phyloP scores from a whole-genome alignment of 768 basidiomycete species.

The Punctularia strigosozonata region DNA sequence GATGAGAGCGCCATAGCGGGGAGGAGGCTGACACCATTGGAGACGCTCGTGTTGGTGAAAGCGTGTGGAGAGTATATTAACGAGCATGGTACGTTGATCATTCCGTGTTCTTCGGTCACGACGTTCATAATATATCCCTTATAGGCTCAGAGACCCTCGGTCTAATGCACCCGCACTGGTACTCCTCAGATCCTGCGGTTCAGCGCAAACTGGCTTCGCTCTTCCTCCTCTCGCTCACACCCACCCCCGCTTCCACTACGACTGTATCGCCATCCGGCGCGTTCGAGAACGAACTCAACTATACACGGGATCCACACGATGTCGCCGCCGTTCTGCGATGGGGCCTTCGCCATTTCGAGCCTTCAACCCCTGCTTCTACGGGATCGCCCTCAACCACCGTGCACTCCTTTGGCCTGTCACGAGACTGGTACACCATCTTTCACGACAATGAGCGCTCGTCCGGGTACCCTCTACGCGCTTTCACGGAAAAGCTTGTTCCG shows the following conservation, averaged over 20 bases:
- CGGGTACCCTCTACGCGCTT: slow-evolving; percentile 52
- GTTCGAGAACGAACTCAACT: slow-evolving; percentile 56
- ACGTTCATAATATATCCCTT: slow-evolving; percentile 5
- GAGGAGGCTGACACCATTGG: slow-evolving; percentile 45
- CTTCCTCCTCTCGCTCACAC: slow-evolving; percentile 54
- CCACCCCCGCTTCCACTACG: slow-evolving; percentile 40
- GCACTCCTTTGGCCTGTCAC: slow-evolving; percentile 38
- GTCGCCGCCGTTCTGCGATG: slow-evolving; percentile 73
- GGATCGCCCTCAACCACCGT: no score
- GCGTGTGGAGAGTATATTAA: slow-evolving; percentile 59
- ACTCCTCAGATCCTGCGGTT: slow-evolving; percentile 57
- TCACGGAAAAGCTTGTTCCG: slow-evolving; percentile 50
- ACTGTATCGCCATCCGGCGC: slow-evolving; percentile 26
- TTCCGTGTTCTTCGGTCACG: slow-evolving; percentile 5
- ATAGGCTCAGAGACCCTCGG: slow-evolving; percentile 74
- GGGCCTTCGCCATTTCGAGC: slow-evolving; percentile 64
- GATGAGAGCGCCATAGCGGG: slow-evolving; percentile 45
- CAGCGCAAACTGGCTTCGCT: slow-evolving; percentile 62
- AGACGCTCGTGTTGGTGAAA: slow-evolving; percentile 52
- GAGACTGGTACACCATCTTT: slow-evolving; percentile 61
- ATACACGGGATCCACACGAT: slow-evolving; percentile 61
- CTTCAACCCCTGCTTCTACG: no score
- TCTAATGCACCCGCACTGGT: slow-evolving; percentile 80
- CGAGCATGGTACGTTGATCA: slow-evolving; percentile 40
- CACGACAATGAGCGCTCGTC: slow-evolving; percentile 43